Base-by-base conservation (phyloP, 257 asterid genomes). In the Haberlea rhodopensis region DNA sequence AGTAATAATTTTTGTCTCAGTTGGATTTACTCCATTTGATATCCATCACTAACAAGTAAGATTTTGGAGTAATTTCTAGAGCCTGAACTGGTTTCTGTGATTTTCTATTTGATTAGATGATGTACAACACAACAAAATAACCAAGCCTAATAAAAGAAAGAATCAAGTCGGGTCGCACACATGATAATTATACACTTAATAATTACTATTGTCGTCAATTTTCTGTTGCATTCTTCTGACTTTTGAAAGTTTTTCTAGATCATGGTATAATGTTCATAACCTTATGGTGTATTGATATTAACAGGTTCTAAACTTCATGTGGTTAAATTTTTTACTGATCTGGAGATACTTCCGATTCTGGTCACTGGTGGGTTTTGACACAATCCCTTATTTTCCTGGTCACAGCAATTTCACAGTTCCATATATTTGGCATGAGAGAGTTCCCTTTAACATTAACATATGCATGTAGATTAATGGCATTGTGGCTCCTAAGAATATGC, bases 281-380 rank as follows among this genome's bases (percentile, higher is more conserved):
- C 23, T 58, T 63, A 19, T 29, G 46, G 28, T 66, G 26, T 59
- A 18, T 60, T 71, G 53, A 65, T 76, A 22, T 45, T 46, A 73
- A 63, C 87, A 91, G 98, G 97, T 92, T 46, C 85, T 92, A 20
- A 92, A 82, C 78, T 92, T 92, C 83, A 89, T 89, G 97, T 92
- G 98, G 98, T 94, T 92, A 61, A 92, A 92, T 67, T 92, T 92
- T 80, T 81, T 92, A 70, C 86, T 92, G 75, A 79, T 92, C 71
- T 92, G 98, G 98, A 91, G 98, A 68, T 92, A 78, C 82, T 92
- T 92, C 78, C 81, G 96, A 26, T 84, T 92, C 78, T 92, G 96
- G 95, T 84, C 98, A 62, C 78, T 92, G 96, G n/a, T 92, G 81
- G 52, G 79, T 71, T 79, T 63, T 58, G 78, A 61, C 54, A 0